Evolutionary conservation across 164 flowering plant species (phyloP), one percentile per base, ranked within the genome.

Genomic region (Vitis cinerea): DNA sequence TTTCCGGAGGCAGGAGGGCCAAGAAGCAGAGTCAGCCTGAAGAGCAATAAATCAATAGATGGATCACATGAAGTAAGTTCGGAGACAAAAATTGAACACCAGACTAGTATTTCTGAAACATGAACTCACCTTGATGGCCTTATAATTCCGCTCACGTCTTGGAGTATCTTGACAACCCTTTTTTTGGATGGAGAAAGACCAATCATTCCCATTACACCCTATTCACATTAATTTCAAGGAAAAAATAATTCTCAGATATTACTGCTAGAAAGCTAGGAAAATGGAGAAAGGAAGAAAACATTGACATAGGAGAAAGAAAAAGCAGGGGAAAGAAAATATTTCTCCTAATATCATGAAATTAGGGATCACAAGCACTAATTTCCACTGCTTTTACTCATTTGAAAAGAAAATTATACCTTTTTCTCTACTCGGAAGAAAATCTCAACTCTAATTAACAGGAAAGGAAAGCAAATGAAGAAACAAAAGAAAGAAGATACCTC

Each of bases 1-100:
- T 83, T 83, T 29, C 90, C 86, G 15, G 85, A 67, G 3, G 81
- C 76, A 10, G 89, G 89, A 75, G 89, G 89, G 31, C 89, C 89
- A 27, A 85, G 85, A 66, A 85, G 83, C 23, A 78, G 71, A 3
- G 81, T 78, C 81, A 75, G 65, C 70, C 81, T 78, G 71, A 68
- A 68, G 64, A 65, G 12, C 15, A 65, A n/a, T 6, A 73, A 31
- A 61, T 13, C 9, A 50, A 12, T 63, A 19, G 67, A 31, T 57
- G 57, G 10, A 50, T 13, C 16, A 69, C 12, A 44, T 15, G 44
- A 65, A 31, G 64, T 11, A 66, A 60, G 55, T 10, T 29, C 31
- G 48, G 13, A 50, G 44, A 27, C 51, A 15, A 59, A 8, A 65
- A 61, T 53, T 37, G 44, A 51, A 9, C 8, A 64, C 15, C 11